phyloP scores from a whole-genome alignment of 371 early-diverging fungal genomes.

The Mycotypha africana region DNA sequence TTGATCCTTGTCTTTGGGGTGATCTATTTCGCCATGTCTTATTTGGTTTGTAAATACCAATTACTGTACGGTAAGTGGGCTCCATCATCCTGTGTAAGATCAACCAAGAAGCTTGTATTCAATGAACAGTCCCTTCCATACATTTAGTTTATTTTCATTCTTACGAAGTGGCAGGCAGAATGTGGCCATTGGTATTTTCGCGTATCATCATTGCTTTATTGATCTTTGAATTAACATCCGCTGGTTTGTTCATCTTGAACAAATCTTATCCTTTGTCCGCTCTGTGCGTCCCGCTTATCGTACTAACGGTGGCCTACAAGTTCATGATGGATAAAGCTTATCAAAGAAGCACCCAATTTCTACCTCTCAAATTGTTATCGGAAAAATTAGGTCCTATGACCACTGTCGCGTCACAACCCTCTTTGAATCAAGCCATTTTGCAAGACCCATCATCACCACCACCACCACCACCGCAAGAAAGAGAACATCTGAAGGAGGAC shows the following conservation, averaged over 20 bases:
- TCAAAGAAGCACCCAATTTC: slow-evolving; percentile 45
- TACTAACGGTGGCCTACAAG: slow-evolving; percentile 53
- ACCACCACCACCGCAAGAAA: too few relatives aligned
- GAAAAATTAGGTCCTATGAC: slow-evolving; percentile 39
- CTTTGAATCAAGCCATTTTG: slow-evolving; percentile 4
- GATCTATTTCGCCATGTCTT: slow-evolving; percentile 68
- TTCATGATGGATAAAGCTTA: slow-evolving; percentile 52
- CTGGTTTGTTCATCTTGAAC: slow-evolving; percentile 67
- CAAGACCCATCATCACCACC: not conserved
- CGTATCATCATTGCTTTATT: slow-evolving; percentile 68
- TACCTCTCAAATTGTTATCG: slow-evolving; percentile 38
- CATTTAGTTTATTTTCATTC: slow-evolving; percentile 64
- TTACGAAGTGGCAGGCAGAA: slow-evolving; percentile 76
- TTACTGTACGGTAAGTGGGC: slow-evolving; percentile 51
- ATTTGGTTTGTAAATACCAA: slow-evolving; percentile 73
- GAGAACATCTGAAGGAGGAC: too few relatives aligned
- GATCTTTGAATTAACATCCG: slow-evolving; percentile 75
- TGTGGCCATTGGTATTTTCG: slow-evolving; percentile 68
- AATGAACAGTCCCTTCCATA: not conserved
- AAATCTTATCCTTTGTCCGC: slow-evolving; percentile 43
- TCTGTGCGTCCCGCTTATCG: slow-evolving; percentile 42
- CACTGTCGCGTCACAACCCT: too few relatives aligned
- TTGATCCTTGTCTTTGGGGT: slow-evolving; percentile 71
- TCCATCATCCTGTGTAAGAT: not conserved
- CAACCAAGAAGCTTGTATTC: not conserved